Base-by-base conservation (phyloP, 495 filamentous ascomycete genomes). In the Aspergillus leporis region DNA sequence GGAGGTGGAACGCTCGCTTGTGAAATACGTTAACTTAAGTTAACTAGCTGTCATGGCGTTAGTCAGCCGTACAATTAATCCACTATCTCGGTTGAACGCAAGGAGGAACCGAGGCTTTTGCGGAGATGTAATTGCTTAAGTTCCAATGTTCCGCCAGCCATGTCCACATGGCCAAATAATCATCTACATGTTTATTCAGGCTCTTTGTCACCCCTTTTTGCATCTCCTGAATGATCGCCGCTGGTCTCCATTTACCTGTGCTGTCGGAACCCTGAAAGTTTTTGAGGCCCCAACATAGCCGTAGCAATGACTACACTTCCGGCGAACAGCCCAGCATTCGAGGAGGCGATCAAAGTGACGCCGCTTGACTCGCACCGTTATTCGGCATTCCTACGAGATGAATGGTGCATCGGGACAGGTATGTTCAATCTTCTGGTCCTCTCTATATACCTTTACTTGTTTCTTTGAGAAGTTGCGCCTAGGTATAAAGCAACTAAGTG, bases 331-430 rank as follows among this genome's bases (percentile, higher is more conserved):
- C 25, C 65, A 19, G 60, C 77, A 16, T 87, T 90, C 60, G 80
- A 76, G 50, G 77, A 87, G 49, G 87, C 87, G 40, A 85, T 82
- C 16, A 70, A 74, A 13, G 70, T 89, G 22, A 72, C 72, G 23
- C 76, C 72, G n/a, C 54, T 87, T 43, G 82, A 81, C 59, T 74
- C 81, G 1, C 82, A 87, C 64, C 85, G 81, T 3, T 93, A 92
- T 70, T 67, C 74, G 6, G 81, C 78, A 25, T 43, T 83, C 56
- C 82, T 91, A 36, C 70, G 64, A 10, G 70, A 80, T n/a, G 84
- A 83, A 18, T 93, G 85, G 83, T 88, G 82, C 60, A 90, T 92
- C 61, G 90, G 90, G 48, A 80, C 80, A 38, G 86, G 88, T 89
- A 68, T 19, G 58, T 5, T 23, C 10, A 45, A 5, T 18, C 41